Conservation (phyloP, 768 basidiomycete species). For the Boletus sensibilis region DNA sequence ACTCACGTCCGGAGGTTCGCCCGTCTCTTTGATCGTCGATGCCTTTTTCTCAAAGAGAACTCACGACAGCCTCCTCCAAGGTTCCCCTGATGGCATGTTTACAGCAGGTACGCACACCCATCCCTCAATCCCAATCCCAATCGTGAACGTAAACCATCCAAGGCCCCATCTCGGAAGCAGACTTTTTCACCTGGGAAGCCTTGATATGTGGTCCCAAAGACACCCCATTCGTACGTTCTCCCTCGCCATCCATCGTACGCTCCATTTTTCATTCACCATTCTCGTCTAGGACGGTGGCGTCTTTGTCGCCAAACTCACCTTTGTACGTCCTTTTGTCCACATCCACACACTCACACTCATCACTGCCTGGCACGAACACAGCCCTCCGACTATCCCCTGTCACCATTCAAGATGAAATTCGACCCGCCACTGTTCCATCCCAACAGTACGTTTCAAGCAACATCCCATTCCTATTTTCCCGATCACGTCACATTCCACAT, state of each 20-base stretch:
- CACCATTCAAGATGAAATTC: conserved; percentile 99
- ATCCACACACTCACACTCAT: too few species aligned
- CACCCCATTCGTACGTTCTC: conserved; percentile 76
- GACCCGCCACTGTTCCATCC: conserved; percentile 97
- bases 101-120: conserved; percentile 68
- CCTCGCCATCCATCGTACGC: too few species aligned
- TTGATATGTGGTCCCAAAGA: conserved; percentile 92
- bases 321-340: conserved; percentile 53
- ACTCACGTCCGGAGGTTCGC: conserved; percentile 70
- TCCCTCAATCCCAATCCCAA: not conserved
- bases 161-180: conserved; percentile 89
- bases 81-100: conserved; percentile 93
- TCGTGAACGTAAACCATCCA: not conserved
- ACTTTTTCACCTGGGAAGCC: conserved; percentile 97
- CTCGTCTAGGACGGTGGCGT: conserved; percentile 82
- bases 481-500: not conserved
- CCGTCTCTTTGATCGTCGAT: not conserved
- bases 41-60: not conserved
- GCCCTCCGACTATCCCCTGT: conserved; percentile 94
- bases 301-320: conserved; percentile 88
- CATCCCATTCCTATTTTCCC: too few species aligned
- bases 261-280: too few species aligned
- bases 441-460: conserved; percentile 64
- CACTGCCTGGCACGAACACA: not conserved
- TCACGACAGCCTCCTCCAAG: conserved; percentile 32